A percentile compares a stretch with the other conserved stretches of the same genome.
phyloP scores from a whole-genome alignment of 441 rosid genomes.

The Croton setiger region DNA sequence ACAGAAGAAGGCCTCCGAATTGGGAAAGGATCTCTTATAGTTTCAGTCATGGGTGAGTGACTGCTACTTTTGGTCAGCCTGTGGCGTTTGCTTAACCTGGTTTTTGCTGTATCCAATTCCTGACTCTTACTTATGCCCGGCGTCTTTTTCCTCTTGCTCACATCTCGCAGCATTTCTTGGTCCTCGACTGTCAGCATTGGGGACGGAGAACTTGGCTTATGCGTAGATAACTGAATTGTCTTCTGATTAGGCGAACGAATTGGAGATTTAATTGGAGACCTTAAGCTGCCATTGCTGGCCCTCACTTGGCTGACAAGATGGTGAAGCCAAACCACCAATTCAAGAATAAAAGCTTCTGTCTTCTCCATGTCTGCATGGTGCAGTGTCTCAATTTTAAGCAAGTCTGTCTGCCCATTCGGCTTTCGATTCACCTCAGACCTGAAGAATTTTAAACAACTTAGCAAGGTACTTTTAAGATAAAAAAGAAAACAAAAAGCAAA shows the following conservation, averaged over 20 bases:
- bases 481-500: conserved; percentile 1
- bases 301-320: conserved; percentile 73
- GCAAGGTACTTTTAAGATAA: background rate
- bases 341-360: conserved; percentile 73
- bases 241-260: conserved; percentile 65
- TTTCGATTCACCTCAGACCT: conserved; percentile 71
- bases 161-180: conserved; percentile 89
- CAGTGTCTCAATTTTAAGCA: conserved; percentile 83
- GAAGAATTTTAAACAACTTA: conserved; percentile 15
- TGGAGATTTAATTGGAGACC: conserved; percentile 87
- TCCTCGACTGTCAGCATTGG: conserved; percentile 67
- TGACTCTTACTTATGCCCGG: conserved; percentile 98
- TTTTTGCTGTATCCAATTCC: conserved; percentile 65
- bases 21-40: conserved; percentile 61
- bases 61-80: conserved; percentile 88
- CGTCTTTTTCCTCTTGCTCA: conserved; percentile 69
- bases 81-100: conserved; percentile 61
- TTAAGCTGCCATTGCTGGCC: conserved; percentile 57
- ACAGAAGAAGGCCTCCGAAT: conserved; percentile 62
- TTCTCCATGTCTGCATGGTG: conserved; percentile 94
- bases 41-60: conserved; percentile 73
- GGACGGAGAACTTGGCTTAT: conserved; percentile 39
- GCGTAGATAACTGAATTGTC: conserved; percentile 39
- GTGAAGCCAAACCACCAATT: conserved; percentile 84
- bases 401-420: conserved; percentile 65